Evolutionary conservation across 2,329 filamentous ascomycete genomes (phyloP), one percentile per base, ranked within the genome.

Genomic region (Colletotrichum gigasporum): DNA sequence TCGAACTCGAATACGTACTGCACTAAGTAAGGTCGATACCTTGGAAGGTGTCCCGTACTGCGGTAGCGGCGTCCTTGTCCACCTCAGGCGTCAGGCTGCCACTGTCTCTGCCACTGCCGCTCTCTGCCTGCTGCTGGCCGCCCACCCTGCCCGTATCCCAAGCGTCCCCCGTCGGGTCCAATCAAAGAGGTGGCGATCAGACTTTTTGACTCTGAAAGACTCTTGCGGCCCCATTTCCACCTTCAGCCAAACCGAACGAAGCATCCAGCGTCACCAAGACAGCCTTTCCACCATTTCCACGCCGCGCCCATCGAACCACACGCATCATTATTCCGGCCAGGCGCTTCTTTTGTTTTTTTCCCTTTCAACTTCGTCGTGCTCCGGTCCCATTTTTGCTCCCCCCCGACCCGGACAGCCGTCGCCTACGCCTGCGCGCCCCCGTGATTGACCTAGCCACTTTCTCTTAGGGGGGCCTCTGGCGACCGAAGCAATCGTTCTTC

Each of bases 151-250:
- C 59, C 53, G 50, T 58, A 47, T 52, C 51, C 53, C 37, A 48
- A 51, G 42, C 39, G 42, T 50, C 44, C 62, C 56, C 56, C 28
- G 26, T 62, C 56, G 63, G 28, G 60, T 68, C 80, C 76, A 79
- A 79, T 79, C 72, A 78, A 58, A 57, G 44, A 20, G 26, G 68
- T 65, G 69, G 69, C 74, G 71, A 75, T 77, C 75, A 74, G 73
- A 76, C 75, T 75, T 75, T 64, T 65, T 74, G 71, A 72, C 59
- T 65, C 54, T 65, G 62, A 65, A n/a, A 51, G 65, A 61, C 62
- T 56, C 54, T 65, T 37, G 57, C 51, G 62, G 63, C 58, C 63
- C 63, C 63, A 47, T 65, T 65, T 64, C 37, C 59, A 57, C 63
- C 51, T 53, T 58, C 48, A 53, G 58, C 59, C 59, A 65, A 63